phyloP scores from a whole-genome alignment of 768 basidiomycete species.

The Leccinum disarticulatum region DNA sequence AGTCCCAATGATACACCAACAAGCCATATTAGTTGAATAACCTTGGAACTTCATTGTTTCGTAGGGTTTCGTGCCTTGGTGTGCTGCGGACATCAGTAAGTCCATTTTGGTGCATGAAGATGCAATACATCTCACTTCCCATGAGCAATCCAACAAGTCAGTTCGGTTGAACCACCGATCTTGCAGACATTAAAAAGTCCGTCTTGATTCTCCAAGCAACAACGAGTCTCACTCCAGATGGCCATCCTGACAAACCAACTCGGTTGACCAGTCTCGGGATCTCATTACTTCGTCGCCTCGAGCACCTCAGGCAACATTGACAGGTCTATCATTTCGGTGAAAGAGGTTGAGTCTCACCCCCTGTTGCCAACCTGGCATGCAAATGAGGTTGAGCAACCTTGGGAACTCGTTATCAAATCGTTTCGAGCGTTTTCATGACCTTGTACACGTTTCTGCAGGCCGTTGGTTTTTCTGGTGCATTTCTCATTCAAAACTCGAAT shows the following conservation, averaged over 20 bases:
- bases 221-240: neutral
- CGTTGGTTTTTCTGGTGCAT: neutral
- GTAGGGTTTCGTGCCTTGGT: neutral
- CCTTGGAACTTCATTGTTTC: neutral
- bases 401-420: neutral
- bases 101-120: neutral
- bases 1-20: neutral
- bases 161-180: neutral
- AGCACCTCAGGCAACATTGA: neutral
- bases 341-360: neutral
- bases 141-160: neutral
- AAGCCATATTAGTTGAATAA: neutral
- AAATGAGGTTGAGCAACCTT: neutral
- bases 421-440: neutral
- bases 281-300: neutral
- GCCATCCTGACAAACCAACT: neutral
- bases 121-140: neutral
- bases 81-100: neutral
- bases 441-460: neutral
- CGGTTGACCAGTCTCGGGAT: neutral
- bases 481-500: neutral
- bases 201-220: neutral
- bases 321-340: neutral
- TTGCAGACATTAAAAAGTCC: neutral
- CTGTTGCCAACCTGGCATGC: neutral